Evolutionary conservation across 768 basidiomycete species (phyloP), one percentile per base, ranked within the genome.

Genomic region (Harrya chromipes): DNA sequence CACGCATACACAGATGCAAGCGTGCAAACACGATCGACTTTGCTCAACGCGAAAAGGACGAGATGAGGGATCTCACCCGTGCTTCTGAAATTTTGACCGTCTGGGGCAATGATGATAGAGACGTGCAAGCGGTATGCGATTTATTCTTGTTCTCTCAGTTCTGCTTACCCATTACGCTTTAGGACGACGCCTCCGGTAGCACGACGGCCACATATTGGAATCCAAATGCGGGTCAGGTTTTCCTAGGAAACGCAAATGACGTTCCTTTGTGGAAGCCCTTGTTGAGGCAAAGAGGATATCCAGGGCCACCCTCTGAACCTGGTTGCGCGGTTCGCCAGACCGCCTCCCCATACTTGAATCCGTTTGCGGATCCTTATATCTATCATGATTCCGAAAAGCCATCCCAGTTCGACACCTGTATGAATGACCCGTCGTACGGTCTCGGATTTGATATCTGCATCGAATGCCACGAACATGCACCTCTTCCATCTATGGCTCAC

Each of bases 51-150:
- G 92, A 95, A 71, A 82, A 82, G 67, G 88, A 90, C 53, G 93
- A 94, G 72, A 94, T 94, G 90, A 74, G 87, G 12, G 87, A 89
- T 61, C 72, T 94, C 47, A 95, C 93, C 0, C 78, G 82, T 50
- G 88, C 90, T 7, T 84, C 81, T 19, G 88, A 90, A 70, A 91
- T 94, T 46, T 72, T 86, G 55, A 76, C 75, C 35, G 57, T 81
- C 0, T 70, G 70, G 56, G 42, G 40, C 2, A 50, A n/a, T 27
- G 52, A 56, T 6, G 54, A 54, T 31, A 49, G 6, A 29, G 52
- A 52, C 23, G 5, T 29, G 34, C 60, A 54, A 43, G 39, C 26
- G 27, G 58, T 60, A 43, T 16, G 56, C 20, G 17, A 37, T 27
- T 37, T 27, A 2, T 9, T 38, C 16, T 37, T 26, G 16, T 35